Base-by-base conservation (phyloP, 2,329 filamentous ascomycete genomes). In the Fusarium pseudoanthophilum region DNA sequence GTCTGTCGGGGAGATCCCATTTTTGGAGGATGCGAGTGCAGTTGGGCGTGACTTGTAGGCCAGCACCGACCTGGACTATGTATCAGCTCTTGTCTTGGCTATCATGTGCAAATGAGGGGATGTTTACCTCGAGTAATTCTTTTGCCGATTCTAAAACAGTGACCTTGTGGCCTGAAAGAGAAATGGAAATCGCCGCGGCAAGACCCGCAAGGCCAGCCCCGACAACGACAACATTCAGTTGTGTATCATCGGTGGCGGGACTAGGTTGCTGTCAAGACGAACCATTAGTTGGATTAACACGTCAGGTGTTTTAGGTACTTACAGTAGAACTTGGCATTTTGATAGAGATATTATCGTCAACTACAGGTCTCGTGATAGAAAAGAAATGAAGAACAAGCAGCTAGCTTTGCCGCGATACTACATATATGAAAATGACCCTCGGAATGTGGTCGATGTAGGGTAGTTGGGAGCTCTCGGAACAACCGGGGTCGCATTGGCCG, bases 31-130 rank as follows among this genome's bases (percentile, higher is more conserved):
- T 80, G 14, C 84, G 82, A 5, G 86, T 85, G 1, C 84, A 82
- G 60, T 87, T 87, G 10, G 87, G 86, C 0, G 85, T 87, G 8
- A 88, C 80, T 69, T 89, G 87, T n/a, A 89, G 81, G 3, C 87
- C 87, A 20, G 86, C 87, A 13, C 87, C 87, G 30, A 88, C 52
- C 69, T 49, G 7, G 2, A n/a, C 0, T 2, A 2, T 14, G 7
- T 4, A 14, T 45, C 11, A 45, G 24, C 18, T 1, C 16, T 34
- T 16, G 7, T 9, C 14, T 34, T 34, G 7, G 7, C 32, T 14
- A 34, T 34, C 32, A 34, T 9, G 3, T 16, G 15, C 4, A 9
- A 16, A 16, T 8, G 15, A 8, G 8, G 34, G 8, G 8, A 18
- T 16, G 28, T 18, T 10, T 49, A 51, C 48, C 15, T 51, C 48